Percentiles rank a stretch among this genome's conserved stretches.
These are phyloP conservation scores for Aspergillus panamensis DNA, from an alignment of 495 filamentous ascomycete genomes.

Conservation along the genomic window DNA sequence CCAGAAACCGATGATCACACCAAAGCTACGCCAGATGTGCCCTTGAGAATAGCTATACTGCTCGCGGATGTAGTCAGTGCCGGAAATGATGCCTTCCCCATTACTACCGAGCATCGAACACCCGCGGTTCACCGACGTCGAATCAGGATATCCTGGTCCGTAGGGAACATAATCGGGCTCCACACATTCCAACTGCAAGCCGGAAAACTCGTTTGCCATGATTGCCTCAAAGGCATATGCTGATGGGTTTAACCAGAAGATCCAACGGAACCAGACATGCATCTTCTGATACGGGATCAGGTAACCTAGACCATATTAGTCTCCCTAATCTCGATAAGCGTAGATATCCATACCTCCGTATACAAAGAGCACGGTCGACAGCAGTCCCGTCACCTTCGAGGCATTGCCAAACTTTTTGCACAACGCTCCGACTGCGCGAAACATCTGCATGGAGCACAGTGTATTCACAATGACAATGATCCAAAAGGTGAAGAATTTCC, in stretches of 20 bases:
- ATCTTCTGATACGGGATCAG: constrained; percentile 71
- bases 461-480: constrained; percentile 67
- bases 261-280: constrained; percentile 84
- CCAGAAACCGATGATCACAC: constrained; percentile 74
- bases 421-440: constrained; percentile 70
- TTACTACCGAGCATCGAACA: constrained; percentile 67
- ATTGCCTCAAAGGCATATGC: constrained; percentile 84
- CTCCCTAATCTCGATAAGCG: constrained; percentile 42
- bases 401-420: constrained; percentile 83
- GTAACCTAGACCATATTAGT: constrained; percentile 69
- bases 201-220: constrained; percentile 86
- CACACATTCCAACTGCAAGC: constrained; percentile 77
- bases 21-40: constrained; percentile 76
- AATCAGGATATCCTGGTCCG: constrained; percentile 55
- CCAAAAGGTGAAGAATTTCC: constrained; percentile 75
- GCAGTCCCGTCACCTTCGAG: constrained; percentile 70
- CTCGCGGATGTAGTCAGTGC: constrained; percentile 60
- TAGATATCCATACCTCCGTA: constrained; percentile 57
- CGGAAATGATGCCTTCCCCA: constrained; percentile 53
- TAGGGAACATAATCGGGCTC: constrained; percentile 60
- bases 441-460: constrained; percentile 70
- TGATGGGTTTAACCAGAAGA: constrained; percentile 83
- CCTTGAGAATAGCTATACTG: constrained; percentile 58
- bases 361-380: constrained; percentile 75
- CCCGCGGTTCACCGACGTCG: constrained; percentile 60